Evolutionary conservation across 2,329 filamentous ascomycete genomes (phyloP), one percentile per base, ranked within the genome.

Genomic region (Colletotrichum sp.): DNA sequence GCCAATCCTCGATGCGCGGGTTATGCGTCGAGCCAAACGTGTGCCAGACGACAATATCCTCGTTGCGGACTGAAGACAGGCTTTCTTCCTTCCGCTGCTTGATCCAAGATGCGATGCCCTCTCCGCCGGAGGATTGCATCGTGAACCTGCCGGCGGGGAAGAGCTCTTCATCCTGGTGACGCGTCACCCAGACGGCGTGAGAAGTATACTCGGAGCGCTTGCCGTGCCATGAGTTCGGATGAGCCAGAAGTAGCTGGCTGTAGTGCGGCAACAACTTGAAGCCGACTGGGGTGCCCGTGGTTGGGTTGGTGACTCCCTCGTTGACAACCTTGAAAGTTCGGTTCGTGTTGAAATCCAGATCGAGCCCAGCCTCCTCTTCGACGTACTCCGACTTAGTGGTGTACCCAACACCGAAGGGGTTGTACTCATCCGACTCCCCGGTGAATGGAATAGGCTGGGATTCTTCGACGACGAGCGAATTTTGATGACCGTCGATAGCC

Each of bases 1-100:
- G 92, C 86, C 93, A 94, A 79, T 94, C 92, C 78, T 94, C 92
- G 13, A 90, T 88, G 1, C 92, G 86, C 0, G 92, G 92, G 29
- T 93, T 90, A 78, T 94, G 92, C 39, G 93, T 94, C 30, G 93
- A 89, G 22, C 92, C 86, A 79, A 89, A 89, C 5, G 90, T 89
- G 22, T 91, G 87, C 89, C 90, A 92, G 6, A 92, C 83, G 2
- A 92, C 89, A 55, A 91, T 87, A 57, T 92, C 88, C 25, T 87
- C 84, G 75, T 92, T 78, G 65, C 84, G 78, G 84, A 82, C 88
- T 79, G 32, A 88, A 79, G 36, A 88, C 84, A 66, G 7, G 85
- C 80, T 62, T 89, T 85, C 34, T 88, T 83, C 79, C 81, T 3
- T 83, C 79, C 52, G 80, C 81, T 65, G 80, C 79, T 76, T 82